Percentiles rank a stretch among this genome's conserved stretches.
These are phyloP conservation scores for Lactarius pseudohatsudake DNA, from an alignment of 768 basidiomycete species.

Conservation along the genomic window DNA sequence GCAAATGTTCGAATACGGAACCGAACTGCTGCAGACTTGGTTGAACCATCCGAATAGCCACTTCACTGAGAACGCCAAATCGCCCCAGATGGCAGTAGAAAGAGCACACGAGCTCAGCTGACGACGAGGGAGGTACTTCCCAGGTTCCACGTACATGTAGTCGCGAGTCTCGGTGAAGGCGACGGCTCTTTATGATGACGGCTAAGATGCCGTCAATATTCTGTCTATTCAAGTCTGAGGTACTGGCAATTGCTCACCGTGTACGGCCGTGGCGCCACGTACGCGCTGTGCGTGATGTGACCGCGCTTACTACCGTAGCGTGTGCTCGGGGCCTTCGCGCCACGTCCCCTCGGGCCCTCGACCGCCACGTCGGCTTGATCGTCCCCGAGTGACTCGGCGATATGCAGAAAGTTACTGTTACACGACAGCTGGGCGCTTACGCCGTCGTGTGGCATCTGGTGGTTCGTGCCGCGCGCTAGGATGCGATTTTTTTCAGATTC, in stretches of 20 bases:
- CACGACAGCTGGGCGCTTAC: slow-evolving; percentile 74
- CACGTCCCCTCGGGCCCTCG: slow-evolving; percentile 49
- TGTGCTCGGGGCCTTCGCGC: slow-evolving; percentile 54
- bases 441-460: slow-evolving; percentile 76
- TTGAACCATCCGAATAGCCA: neutral
- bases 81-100: neutral
- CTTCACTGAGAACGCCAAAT: neutral
- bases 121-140: no score
- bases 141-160: neutral
- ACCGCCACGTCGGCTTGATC: slow-evolving; percentile 67
- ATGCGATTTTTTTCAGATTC: slow-evolving; percentile 52
- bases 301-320: slow-evolving; percentile 51
- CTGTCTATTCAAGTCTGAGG: no score
- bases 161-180: neutral
- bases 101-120: no score
- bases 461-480: slow-evolving; percentile 71
- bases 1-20: neutral
- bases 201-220: no score
- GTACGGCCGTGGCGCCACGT: slow-evolving; percentile 75
- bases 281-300: slow-evolving; percentile 64
- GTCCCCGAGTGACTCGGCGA: slow-evolving; percentile 54
- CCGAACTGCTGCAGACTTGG: neutral
- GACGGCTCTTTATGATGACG: neutral
- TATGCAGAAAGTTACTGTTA: slow-evolving; percentile 64
- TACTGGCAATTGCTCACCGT: slow-evolving; percentile 43